These are phyloP conservation scores for Trichosporon coremiiforme DNA, from an alignment of 1,284 basidiomycete genomes.

Conservation along the genomic window DNA sequence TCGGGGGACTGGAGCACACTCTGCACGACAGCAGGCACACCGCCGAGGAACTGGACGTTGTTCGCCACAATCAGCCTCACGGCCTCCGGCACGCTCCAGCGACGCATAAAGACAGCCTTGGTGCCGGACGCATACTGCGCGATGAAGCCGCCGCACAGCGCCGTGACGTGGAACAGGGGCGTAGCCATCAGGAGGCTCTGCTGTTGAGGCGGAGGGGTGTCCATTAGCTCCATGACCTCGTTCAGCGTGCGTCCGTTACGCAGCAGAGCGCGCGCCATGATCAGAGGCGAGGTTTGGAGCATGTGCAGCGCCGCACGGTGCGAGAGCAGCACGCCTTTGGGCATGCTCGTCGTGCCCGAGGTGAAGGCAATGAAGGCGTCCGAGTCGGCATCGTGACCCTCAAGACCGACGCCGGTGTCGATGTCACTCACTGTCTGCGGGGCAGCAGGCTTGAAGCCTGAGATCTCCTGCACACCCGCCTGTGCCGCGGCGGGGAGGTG, in stretches of 20 bases:
- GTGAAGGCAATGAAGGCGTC: conserved; percentile 53
- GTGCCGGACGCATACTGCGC: conserved; percentile 35
- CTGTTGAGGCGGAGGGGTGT: conserved; percentile 10
- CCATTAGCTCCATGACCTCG: conserved; percentile 23
- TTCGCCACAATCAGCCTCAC: conserved; percentile 38
- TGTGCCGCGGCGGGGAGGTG: not conserved
- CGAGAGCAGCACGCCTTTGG: conserved; percentile 31
- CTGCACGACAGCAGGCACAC: conserved; percentile 48
- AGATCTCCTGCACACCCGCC: not conserved
- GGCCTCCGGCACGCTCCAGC: conserved; percentile 46
- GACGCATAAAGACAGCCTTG: conserved; percentile 46
- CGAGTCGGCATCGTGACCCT: conserved; percentile 36
- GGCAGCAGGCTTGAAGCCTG: not conserved
- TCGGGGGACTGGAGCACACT: conserved; percentile 43
- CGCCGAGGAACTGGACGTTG: conserved; percentile 43
- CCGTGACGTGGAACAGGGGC: conserved; percentile 54
- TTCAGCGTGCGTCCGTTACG: conserved; percentile 38
- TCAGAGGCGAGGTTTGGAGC: conserved; percentile 26
- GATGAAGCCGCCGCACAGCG: conserved; percentile 47
- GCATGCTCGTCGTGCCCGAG: conserved; percentile 29
- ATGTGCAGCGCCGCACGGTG: conserved; percentile 32
- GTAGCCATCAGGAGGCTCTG: conserved; percentile 39
- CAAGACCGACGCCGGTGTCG: conserved; percentile 22
- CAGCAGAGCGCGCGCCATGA: conserved; percentile 21
- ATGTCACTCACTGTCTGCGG: conserved; percentile 22